Conservation (phyloP, 2,329 filamentous ascomycete genomes). For the Colletotrichum tropicicola region DNA sequence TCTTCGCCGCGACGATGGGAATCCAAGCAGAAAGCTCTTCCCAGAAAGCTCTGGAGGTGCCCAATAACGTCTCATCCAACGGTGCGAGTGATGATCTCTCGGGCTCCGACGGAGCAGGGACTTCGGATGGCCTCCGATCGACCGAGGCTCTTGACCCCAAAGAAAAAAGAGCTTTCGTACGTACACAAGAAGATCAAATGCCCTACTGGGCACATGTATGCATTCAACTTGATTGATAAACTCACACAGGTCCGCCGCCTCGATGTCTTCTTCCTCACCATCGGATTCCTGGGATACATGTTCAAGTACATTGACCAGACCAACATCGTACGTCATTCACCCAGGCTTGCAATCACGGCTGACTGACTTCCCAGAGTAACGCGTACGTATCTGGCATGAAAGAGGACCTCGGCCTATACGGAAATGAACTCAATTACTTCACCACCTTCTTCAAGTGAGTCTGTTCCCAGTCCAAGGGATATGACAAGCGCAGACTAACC, state of each 20-base stretch:
- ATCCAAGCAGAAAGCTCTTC: too few relatives aligned
- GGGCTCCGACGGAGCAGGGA: neutral
- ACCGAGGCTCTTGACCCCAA: conserved; percentile 4
- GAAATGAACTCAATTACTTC: conserved; percentile 37
- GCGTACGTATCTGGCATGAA: conserved; percentile 39
- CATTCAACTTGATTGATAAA: neutral
- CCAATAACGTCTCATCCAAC: too few relatives aligned
- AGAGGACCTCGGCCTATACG: conserved; percentile 35
- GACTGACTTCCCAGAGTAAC: too few relatives aligned
- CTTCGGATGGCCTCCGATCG: neutral
- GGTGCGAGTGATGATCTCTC: neutral
- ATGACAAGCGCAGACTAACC: too few relatives aligned
- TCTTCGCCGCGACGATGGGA: too few relatives aligned
- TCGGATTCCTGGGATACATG: conserved; percentile 20
- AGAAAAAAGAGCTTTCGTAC: conserved; percentile 16
- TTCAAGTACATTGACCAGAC: conserved; percentile 28
- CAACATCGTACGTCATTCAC: neutral
- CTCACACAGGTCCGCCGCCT: conserved; percentile 8
- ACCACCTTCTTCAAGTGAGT: conserved; percentile 32
- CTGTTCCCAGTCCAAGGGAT: too few relatives aligned
- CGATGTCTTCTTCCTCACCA: conserved; percentile 14
- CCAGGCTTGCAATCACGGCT: neutral
- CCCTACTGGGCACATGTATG: too few relatives aligned
- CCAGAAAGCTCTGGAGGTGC: too few relatives aligned
- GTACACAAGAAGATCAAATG: too few relatives aligned